Conservation (phyloP, 345 rosid species). For the Leavenworthia alabamica region DNA sequence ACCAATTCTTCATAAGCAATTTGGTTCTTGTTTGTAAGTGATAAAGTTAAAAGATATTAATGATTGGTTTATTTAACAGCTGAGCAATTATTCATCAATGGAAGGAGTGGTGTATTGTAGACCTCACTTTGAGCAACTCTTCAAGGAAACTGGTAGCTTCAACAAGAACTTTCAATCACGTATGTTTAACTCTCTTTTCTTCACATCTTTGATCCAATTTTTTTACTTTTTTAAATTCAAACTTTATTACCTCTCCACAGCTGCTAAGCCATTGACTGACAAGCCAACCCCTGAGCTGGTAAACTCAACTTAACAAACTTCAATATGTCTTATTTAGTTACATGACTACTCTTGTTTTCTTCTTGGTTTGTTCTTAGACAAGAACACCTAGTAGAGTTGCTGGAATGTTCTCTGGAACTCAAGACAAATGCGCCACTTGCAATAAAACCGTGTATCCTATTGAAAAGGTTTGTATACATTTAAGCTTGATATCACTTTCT, state of each 20-base stretch:
- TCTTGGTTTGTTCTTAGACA: slow-evolving; percentile 51
- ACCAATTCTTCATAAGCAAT: no score
- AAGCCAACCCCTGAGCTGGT: slow-evolving; percentile 87
- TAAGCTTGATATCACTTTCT: background rate
- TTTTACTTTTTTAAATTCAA: slow-evolving; percentile 22
- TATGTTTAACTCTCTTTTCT: slow-evolving; percentile 36
- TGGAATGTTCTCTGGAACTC: slow-evolving; percentile 93
- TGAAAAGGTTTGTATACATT: slow-evolving; percentile 61
- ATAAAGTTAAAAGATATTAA: slow-evolving; percentile 2
- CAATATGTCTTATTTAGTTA: slow-evolving; percentile 6
- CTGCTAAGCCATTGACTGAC: slow-evolving; percentile 81
- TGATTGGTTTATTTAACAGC: slow-evolving; percentile 40
- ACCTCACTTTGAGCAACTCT: slow-evolving; percentile 97
- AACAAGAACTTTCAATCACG: slow-evolving; percentile 93
- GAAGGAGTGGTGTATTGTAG: slow-evolving; percentile 94
- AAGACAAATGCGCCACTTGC: slow-evolving; percentile 93
- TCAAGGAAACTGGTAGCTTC: slow-evolving; percentile 88
- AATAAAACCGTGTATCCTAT: slow-evolving; percentile 96
- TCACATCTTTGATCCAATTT: background rate
- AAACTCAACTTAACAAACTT: slow-evolving; percentile 22
- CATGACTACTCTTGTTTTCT: background rate
- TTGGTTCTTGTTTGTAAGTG: background rate
- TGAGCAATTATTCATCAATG: slow-evolving; percentile 93
- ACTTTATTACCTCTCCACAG: slow-evolving; percentile 46
- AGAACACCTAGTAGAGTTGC: slow-evolving; percentile 95